These are phyloP conservation scores for Gigaspora rosea DNA, from an alignment of 192 early-diverging fungal species.

Conservation along the genomic window DNA sequence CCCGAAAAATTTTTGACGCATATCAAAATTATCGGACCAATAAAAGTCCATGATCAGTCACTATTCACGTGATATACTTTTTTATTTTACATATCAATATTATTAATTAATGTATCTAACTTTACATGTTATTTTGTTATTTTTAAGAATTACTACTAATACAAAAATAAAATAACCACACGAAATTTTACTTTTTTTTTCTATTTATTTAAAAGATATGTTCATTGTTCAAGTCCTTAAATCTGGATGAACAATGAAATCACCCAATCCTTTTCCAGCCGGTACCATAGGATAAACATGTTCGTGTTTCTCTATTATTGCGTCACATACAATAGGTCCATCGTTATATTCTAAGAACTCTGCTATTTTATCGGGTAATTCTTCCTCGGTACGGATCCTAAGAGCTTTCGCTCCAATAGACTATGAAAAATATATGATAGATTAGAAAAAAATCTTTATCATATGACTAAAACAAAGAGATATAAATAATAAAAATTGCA, in stretches of 20 bases:
- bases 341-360: slow-evolving; percentile 84
- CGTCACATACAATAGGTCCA: slow-evolving; percentile 91
- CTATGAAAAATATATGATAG: slow-evolving; percentile 21
- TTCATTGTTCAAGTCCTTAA: slow-evolving; percentile 18
- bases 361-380: slow-evolving; percentile 82
- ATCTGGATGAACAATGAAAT: slow-evolving; percentile 72
- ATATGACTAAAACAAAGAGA: background rate
- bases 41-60: too few species aligned
- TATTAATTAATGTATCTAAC: too few species aligned
- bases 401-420: slow-evolving; percentile 90
- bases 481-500: slow-evolving; percentile 30
- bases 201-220: background rate
- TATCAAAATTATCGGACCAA: too few species aligned
- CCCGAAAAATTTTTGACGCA: too few species aligned
- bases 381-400: slow-evolving; percentile 78
- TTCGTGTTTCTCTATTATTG: slow-evolving; percentile 87
- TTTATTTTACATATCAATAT: too few species aligned
- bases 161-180: too few species aligned
- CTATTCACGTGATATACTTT: too few species aligned
- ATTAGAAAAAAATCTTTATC: background rate
- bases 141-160: too few species aligned
- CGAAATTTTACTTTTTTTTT: background rate
- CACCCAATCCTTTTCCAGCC: slow-evolving; percentile 89
- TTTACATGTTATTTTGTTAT: too few species aligned
- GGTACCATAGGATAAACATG: slow-evolving; percentile 98